Percentiles rank a stretch among this genome's conserved stretches.
Evolutionary conservation across 441 rosid species (phyloP).

Genomic region (Corymbia calophylla): DNA sequence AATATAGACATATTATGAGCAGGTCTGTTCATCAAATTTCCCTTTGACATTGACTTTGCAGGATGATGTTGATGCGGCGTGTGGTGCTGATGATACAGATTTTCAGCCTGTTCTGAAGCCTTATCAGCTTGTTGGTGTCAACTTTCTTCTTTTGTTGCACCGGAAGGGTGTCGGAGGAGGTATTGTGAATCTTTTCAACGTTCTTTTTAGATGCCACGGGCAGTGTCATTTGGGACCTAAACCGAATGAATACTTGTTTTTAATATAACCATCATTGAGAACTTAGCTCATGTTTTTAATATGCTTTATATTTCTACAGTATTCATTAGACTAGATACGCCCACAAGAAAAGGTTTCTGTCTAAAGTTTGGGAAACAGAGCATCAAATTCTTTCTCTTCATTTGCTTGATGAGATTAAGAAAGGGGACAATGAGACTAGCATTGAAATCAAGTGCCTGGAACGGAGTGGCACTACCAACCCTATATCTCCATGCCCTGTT

Average conservation of each 20-base stretch:
- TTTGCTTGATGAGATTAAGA: not conserved
- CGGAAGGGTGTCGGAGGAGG: conserved; percentile 91
- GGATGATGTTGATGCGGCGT: conserved; percentile 80
- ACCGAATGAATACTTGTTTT: not conserved
- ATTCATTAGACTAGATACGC: not conserved
- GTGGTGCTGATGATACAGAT: conserved; percentile 61
- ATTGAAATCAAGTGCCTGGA: not conserved
- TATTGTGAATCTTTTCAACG: conserved; percentile 12
- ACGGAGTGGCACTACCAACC: not conserved
- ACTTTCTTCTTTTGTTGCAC: conserved; percentile 84
- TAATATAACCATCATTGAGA: not conserved
- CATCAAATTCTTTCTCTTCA: not conserved
- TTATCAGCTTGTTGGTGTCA: conserved; percentile 91
- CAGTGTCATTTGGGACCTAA: not conserved
- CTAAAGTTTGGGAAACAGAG: not conserved
- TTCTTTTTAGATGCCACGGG: not conserved
- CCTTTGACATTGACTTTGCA: conserved; percentile 18
- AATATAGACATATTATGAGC: not conserved
- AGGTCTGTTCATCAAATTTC: not conserved
- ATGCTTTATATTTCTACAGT: not conserved
- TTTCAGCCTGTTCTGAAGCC: conserved; percentile 92
- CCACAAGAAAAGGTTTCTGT: not conserved
- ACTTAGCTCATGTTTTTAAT: not conserved
- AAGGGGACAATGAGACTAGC: not conserved
- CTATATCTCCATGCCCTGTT: not conserved